Conservation (phyloP, 495 filamentous ascomycete species). For the Parmelia sp. region DNA sequence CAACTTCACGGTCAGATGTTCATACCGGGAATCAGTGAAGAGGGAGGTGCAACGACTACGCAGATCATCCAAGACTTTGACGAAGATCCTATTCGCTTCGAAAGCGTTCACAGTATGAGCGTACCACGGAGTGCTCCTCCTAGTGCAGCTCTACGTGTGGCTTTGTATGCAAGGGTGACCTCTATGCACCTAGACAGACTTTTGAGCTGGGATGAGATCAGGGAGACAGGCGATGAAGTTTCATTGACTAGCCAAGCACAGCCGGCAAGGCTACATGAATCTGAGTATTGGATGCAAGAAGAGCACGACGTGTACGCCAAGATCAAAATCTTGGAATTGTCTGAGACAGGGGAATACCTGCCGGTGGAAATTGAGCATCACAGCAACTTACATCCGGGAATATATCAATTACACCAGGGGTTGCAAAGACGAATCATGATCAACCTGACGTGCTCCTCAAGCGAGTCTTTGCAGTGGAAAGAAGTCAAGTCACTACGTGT, state of each 20-base stretch:
- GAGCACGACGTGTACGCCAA: conserved; percentile 87
- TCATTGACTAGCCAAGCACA: conserved; percentile 50
- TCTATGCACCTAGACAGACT: conserved; percentile 95
- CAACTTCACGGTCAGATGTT: conserved; percentile 95
- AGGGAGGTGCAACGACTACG: conserved; percentile 86
- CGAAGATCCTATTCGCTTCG: conserved; percentile 88
- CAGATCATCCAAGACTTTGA: conserved; percentile 93
- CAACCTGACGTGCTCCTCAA: conserved; percentile 81
- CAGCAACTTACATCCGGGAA: conserved; percentile 71
- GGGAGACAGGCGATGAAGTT: conserved; percentile 50
- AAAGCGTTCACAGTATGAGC: conserved; percentile 98
- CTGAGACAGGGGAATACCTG: conserved; percentile 82
- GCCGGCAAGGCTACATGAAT: conserved; percentile 72
- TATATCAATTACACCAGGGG: conserved; percentile 92
- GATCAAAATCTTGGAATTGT: conserved; percentile 80
- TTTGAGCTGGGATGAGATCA: conserved; percentile 98
- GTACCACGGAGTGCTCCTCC: conserved; percentile 78
- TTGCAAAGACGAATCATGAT: conserved; percentile 84
- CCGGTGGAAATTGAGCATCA: conserved; percentile 89
- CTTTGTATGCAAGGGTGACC: conserved; percentile 86
- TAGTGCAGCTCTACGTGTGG: conserved; percentile 72
- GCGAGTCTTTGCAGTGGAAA: conserved; percentile 79
- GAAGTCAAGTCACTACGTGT: conserved; percentile 68
- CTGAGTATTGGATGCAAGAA: conserved; percentile 87
- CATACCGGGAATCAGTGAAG: conserved; percentile 85